These are phyloP conservation scores for Pyrus betulifolia DNA, from an alignment of 306 rosid genomes.

Conservation along the genomic window DNA sequence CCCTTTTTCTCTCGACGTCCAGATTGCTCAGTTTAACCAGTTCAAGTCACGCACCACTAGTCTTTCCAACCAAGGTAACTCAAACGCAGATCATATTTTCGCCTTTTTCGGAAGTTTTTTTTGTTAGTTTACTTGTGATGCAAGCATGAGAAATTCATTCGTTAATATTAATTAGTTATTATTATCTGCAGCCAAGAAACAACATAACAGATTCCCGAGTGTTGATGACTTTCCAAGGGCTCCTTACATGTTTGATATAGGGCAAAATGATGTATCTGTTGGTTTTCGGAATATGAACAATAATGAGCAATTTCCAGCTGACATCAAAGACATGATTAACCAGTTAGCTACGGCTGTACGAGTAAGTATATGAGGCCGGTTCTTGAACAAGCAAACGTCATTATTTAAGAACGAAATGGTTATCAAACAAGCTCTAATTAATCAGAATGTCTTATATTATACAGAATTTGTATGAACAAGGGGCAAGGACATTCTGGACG, in stretches of 20 bases:
- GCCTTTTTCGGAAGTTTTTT: no score
- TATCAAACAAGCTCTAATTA: no score
- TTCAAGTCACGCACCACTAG: conserved; percentile 50
- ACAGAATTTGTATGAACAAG: conserved; percentile 41
- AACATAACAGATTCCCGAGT: conserved; percentile 31
- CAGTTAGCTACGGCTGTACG: conserved; percentile 40
- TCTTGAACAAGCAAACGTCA: no score
- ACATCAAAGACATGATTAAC: conserved; percentile 37
- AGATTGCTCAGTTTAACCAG: conserved; percentile 44
- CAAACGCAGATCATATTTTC: no score
- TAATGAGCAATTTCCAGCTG: conserved; percentile 18
- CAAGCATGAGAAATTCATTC: no score
- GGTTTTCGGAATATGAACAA: conserved; percentile 26
- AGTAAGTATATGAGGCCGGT: conserved; percentile 23
- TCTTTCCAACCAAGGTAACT: conserved; percentile 40
- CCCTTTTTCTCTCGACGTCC: conserved; percentile 67
- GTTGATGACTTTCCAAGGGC: conserved; percentile 65
- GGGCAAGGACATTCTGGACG: conserved; percentile 73
- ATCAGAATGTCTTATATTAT: no score
- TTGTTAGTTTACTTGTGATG: no score
- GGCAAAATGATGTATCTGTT: conserved; percentile 75
- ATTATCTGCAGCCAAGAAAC: conserved; percentile 18
- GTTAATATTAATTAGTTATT: neutral
- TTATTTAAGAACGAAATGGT: no score
- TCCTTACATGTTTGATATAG: conserved; percentile 65